Evolutionary conservation across 1,284 basidiomycete species (phyloP).

Genomic region (Schizopora paradoxa): DNA sequence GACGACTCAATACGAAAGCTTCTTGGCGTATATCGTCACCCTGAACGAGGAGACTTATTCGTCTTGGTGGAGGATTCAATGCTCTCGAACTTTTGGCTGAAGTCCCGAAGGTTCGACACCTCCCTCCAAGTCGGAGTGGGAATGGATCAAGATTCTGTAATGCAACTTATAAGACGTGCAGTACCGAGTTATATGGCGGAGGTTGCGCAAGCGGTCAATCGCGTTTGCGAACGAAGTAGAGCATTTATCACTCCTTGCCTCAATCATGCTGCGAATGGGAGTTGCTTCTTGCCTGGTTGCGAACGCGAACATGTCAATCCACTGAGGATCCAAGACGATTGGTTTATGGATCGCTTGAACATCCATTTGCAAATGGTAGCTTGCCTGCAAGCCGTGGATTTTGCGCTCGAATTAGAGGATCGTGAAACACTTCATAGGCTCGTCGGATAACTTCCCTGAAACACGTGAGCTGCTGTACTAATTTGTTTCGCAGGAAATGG

Average conservation of each 20-base stretch:
- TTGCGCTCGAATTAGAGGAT: background rate
- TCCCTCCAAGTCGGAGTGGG: background rate
- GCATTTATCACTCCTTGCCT: slow-evolving; percentile 10
- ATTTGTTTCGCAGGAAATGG: slow-evolving; percentile 5
- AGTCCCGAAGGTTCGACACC: no score
- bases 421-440: background rate
- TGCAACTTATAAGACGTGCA: slow-evolving; percentile 3
- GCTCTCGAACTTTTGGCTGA: no score
- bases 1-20: no score
- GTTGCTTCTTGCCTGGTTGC: slow-evolving; percentile 5
- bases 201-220: background rate
- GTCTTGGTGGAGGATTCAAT: no score
- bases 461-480: background rate
- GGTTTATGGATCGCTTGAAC: slow-evolving; percentile 12
- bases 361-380: slow-evolving; percentile 11
- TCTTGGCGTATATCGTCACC: no score
- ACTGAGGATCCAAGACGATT: background rate
- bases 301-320: slow-evolving; percentile 9
- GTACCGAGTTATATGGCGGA: background rate
- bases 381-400: slow-evolving; percentile 6
- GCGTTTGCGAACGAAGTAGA: background rate
- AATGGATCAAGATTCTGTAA: background rate
- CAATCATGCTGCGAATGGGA: background rate
- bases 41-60: no score
- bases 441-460: background rate